phyloP scores from a whole-genome alignment of 2,329 filamentous ascomycete genomes.

The Aureobasidium leucospermi region DNA sequence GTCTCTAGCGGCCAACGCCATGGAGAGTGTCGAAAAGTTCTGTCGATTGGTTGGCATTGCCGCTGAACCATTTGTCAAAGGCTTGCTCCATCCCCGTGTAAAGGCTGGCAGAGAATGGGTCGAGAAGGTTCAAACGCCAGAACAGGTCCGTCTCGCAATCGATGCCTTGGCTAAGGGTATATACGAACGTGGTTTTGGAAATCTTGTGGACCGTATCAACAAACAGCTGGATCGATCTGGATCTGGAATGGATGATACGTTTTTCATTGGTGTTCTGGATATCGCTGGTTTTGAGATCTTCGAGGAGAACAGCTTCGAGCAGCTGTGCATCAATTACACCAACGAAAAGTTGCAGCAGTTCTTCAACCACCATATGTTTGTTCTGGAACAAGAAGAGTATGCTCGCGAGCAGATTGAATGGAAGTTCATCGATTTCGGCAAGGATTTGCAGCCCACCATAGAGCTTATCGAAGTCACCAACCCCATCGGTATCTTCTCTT shows the following conservation, averaged over 20 bases:
- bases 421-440: slow-evolving; percentile 99
- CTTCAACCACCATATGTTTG: slow-evolving; percentile 99
- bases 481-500: slow-evolving; percentile 97
- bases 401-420: slow-evolving; percentile 96
- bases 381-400: slow-evolving; percentile 96
- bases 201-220: slow-evolving; percentile 88
- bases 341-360: slow-evolving; percentile 99
- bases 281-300: slow-evolving; percentile 99
- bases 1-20: slow-evolving; percentile 66
- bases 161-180: slow-evolving; percentile 95
- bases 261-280: slow-evolving; percentile 96
- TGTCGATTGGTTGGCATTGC: slow-evolving; percentile 80
- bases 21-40: slow-evolving; percentile 67
- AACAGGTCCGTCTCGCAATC: slow-evolving; percentile 83
- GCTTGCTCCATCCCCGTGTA: slow-evolving; percentile 82
- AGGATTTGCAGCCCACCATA: slow-evolving; percentile 93
- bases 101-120: slow-evolving; percentile 98
- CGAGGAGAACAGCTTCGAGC: slow-evolving; percentile 96
- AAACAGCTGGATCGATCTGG: slow-evolving; percentile 80
- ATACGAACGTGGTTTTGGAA: slow-evolving; percentile 91
- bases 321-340: slow-evolving; percentile 98
- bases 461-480: slow-evolving; percentile 94
- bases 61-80: slow-evolving; percentile 76
- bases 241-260: slow-evolving; percentile 75
- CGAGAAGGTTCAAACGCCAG: slow-evolving; percentile 94